Evolutionary conservation across 495 filamentous ascomycete genomes (phyloP), one percentile per base, ranked within the genome.

Genomic region (Neurospora sp.): DNA sequence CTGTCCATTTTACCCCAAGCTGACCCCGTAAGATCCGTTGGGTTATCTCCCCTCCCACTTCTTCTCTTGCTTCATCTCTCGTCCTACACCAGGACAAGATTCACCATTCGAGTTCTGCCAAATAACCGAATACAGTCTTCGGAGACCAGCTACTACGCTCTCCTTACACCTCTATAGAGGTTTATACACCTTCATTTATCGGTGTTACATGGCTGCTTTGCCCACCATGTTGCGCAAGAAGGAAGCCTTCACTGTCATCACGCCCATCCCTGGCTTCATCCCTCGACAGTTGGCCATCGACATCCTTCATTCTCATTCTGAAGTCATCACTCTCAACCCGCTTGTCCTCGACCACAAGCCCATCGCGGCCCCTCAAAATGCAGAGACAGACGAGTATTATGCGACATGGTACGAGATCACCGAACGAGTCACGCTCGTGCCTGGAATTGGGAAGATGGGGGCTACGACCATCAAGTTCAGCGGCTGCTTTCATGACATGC

Each of bases 291-390:
- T 83, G 48, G 79, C 84, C 68, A 76, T 85, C 74, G 84, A 84
- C 59, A 81, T 85, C 59, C 80, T 85, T 12, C 77, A 84, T 73
- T 80, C 88, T 72, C 92, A 93, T 77, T 82, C 84, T 71, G 89
- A 89, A 74, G 91, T 94, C 79, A 93, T 94, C 78, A 90, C 89
- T 0, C 83, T 93, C 35, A 94, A 93, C 77, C 92, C 92, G 0
- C 87, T 93, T 31, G 92, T 94, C 18, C 84, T 92, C 72, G 83
- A 86, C 4, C 87, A 91, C 80, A 85, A 88, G 70, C 83, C 87
- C 9, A 89, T 89, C 76, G 86, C 85, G 37, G 87, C 92, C 1
- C 91, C 91, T 9, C 85, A 83, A 38, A 83, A 89, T 82, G 90
- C 91, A 69, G 82, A 87, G 22, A 82, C 89, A 48, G 91, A 94